phyloP scores from a whole-genome alignment of 805 yeast species.

The Grigorovia transvaalensis region DNA sequence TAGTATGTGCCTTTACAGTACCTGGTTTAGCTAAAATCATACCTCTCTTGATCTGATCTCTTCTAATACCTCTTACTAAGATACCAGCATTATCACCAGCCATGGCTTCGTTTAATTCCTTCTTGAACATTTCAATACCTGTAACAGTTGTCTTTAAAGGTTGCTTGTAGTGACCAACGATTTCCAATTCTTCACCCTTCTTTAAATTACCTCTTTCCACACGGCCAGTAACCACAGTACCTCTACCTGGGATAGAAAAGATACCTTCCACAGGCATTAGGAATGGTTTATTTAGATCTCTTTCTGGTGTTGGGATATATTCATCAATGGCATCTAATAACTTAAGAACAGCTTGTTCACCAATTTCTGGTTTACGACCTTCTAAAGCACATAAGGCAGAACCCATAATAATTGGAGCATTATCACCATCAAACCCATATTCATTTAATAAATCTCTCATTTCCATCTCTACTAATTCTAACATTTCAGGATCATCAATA shows the following conservation, averaged over 20 bases:
- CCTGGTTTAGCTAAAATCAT: conserved; percentile 95
- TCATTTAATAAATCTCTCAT: conserved; percentile 90
- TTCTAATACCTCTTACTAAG: conserved; percentile 93
- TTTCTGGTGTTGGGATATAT: conserved; percentile 89
- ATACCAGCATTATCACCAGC: conserved; percentile 99
- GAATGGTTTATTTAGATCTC: conserved; percentile 95
- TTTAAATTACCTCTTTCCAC: conserved; percentile 96
- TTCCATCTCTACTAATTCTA: conserved; percentile 99
- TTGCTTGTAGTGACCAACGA: conserved; percentile 81
- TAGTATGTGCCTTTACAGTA: conserved; percentile 83
- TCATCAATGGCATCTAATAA: conserved; percentile 88
- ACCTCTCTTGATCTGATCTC: conserved; percentile 95
- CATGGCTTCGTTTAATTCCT: conserved; percentile 93
- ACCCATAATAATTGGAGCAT: conserved; percentile 97
- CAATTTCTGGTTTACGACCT: conserved; percentile 80
- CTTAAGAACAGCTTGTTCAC: conserved; percentile 71
- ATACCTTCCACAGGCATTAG: conserved; percentile 95
- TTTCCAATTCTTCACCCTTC: conserved; percentile 98
- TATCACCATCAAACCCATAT: conserved; percentile 97
- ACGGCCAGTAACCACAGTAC: conserved; percentile 98
- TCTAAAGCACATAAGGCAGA: conserved; percentile 96
- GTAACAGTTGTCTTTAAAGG: conserved; percentile 92
- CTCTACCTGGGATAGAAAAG: conserved; percentile 98
- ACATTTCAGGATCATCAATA: conserved; percentile 97
- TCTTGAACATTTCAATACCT: conserved; percentile 99